Evolutionary conservation across 2,329 filamentous ascomycete species (phyloP), one percentile per base, ranked within the genome.

Genomic region (Fusarium proliferatum): DNA sequence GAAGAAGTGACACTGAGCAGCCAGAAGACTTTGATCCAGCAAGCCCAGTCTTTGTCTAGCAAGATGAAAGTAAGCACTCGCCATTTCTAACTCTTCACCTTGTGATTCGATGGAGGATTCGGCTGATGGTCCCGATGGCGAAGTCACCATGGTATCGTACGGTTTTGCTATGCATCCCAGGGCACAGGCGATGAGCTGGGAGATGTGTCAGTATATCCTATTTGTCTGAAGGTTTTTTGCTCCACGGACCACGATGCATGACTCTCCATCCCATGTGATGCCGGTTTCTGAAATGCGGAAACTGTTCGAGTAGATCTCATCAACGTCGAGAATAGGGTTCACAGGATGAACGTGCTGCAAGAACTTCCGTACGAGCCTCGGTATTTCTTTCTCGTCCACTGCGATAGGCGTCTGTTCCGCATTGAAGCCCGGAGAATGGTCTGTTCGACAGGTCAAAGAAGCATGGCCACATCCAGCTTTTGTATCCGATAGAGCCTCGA

Each of bases 211-310:
- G 12, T n/a, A n/a, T 9, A 21, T 5, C 9, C 7, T 9, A 41
- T 4, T 5, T n/a, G 6, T n/a, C 4, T 13, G 19, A 9, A 13
- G 11, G 7, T 12, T 3, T 1, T 13, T 13, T 13, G 12, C 3
- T 41, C 4, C 19, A n/a, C 43, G 10, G 5, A 46, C 43, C 43
- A 46, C 43, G 0, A 46, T 46, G 11, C 23, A 46, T 9, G 43
- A 28, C 23, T 46, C 43, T 46, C 23, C 23, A 26, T 28, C 23
- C 16, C 23, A 46, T 19, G 23, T 28, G 7, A 46, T 13, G 6
- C 43, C 23, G 5, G 43, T 46, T 19, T 46, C 11, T 26, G 23
- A 46, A 26, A 46, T 9, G 11, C 23, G 23, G 10, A 46, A 9
- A 6, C 23, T 46, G 5, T 26, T 3, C 5, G 43, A 19, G 23